Base-by-base conservation (phyloP, 2,329 filamentous ascomycete species). In the Geosmithia putterillii region DNA sequence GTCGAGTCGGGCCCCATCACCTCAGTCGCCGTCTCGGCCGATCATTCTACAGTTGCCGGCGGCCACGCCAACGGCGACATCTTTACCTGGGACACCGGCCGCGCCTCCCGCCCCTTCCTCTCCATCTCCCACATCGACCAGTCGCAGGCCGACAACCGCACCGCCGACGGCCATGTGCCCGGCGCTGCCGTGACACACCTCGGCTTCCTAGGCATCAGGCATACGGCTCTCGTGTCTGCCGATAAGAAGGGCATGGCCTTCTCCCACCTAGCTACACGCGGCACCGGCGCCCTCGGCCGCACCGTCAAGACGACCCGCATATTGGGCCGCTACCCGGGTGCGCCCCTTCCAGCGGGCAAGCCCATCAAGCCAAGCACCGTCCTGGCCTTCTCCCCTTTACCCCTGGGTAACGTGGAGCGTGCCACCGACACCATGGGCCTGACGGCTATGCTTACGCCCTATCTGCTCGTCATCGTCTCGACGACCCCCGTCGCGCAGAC, bases 211-310 rank as follows among this genome's bases (percentile, higher is more conserved):
- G 92, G 90, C 7, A 95, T 86, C 3, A 76, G 94, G 46, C 89
- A 92, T 54, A 98, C 92, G 14, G 92, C 94, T 3, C 70, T 98
- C 5, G 89, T 96, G 10, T 98, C 92, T 4, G 92, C 92, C 2
- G 89, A 98, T 61, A 86, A 94, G 54, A 79, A 79, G 41, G 92
- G 94, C 18, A 98, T 98, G 94, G 90, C 92, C 1, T 98, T 98
- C 60, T 95, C 92, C 3, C 94, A 98, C 62, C 74, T 98, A 9
- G 94, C 92, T 9, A 94, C 87, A 9, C 75, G 94, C 53, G 94
- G 92, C 2, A 82, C 94, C 34, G 92, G 92, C 3, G 76, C 88
- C 20, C 73, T 98, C 19, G 88, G 83, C 6, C 77, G 92, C 45
- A 82, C 79, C 1, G 84, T 98, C 40, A 95, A 87, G 64, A 94